phyloP scores from a whole-genome alignment of 495 filamentous ascomycete genomes.

The Neurospora sp. region DNA sequence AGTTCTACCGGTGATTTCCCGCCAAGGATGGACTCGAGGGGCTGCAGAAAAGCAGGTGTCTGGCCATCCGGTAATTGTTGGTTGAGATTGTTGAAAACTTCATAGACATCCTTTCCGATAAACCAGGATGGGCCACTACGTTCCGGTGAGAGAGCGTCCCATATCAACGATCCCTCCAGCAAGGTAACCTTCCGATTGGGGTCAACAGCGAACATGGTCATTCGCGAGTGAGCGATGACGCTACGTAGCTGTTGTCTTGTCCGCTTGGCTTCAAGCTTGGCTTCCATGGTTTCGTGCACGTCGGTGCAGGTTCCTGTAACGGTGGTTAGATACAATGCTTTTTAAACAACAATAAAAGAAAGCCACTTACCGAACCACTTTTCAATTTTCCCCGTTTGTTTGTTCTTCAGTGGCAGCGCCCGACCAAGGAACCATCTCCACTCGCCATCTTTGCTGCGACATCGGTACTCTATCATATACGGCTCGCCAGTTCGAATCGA shows the following conservation, averaged over 20 bases:
- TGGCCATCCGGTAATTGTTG: slow-evolving; percentile 24
- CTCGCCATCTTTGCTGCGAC: slow-evolving; percentile 46
- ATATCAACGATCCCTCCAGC: slow-evolving; percentile 51
- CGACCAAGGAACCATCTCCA: slow-evolving; percentile 65
- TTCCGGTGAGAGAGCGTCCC: slow-evolving; percentile 27
- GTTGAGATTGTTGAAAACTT: slow-evolving; percentile 40
- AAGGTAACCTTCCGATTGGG: slow-evolving; percentile 45
- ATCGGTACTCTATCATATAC: slow-evolving; percentile 59
- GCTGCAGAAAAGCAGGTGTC: slow-evolving; percentile 33
- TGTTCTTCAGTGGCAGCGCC: slow-evolving; percentile 51
- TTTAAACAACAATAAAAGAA: background rate
- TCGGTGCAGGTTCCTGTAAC: slow-evolving; percentile 48
- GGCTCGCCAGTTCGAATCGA: slow-evolving; percentile 53
- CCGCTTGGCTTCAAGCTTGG: slow-evolving; percentile 46
- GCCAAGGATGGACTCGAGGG: slow-evolving; percentile 47
- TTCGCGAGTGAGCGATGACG: slow-evolving; percentile 56
- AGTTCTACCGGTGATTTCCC: slow-evolving; percentile 40
- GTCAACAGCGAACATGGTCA: slow-evolving; percentile 60
- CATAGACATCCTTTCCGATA: slow-evolving; percentile 49
- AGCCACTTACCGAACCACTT: slow-evolving; percentile 55
- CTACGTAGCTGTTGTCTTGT: slow-evolving; percentile 53
- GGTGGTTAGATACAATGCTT: background rate
- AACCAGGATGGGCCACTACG: slow-evolving; percentile 21
- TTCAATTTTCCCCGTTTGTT: slow-evolving; percentile 48
- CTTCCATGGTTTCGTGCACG: slow-evolving; percentile 53